Conservation (phyloP, 441 rosid species). For the Erodium texanum region DNA sequence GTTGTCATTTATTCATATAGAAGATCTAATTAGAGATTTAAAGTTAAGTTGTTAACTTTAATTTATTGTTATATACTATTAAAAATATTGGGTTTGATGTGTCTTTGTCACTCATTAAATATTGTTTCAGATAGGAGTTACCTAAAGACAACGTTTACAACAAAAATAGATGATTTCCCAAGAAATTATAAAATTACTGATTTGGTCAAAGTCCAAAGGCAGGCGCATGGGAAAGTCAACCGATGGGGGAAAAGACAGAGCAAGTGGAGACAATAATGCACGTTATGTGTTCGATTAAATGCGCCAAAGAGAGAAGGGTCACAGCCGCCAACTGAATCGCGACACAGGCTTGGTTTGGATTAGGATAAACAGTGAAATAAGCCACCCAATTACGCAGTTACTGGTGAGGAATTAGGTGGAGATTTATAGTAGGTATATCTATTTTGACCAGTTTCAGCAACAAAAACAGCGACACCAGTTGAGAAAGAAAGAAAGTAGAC, state of each 20-base stretch:
- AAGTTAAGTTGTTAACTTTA: no score
- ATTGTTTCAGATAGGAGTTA: no score
- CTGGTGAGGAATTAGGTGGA: not conserved
- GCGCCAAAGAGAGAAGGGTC: not conserved
- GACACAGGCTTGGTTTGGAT: not conserved
- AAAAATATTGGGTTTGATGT: no score
- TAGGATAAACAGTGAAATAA: not conserved
- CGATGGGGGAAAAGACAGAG: not conserved
- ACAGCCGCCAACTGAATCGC: not conserved
- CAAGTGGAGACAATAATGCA: not conserved
- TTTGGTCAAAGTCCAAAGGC: not conserved
- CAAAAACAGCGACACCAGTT: no score
- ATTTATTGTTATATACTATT: no score
- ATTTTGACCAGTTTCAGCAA: not conserved
- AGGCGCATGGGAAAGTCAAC: not conserved
- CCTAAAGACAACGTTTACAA: no score
- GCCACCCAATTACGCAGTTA: not conserved
- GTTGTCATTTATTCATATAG: no score
- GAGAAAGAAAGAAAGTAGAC: no score
- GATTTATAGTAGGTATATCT: not conserved
- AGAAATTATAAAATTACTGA: no score
- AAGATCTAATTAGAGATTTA: no score
- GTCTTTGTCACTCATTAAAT: no score
- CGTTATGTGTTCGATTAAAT: not conserved
- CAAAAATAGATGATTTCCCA: no score